Evolutionary conservation across 371 early-diverging fungal species (phyloP).

Genomic region (Amoeboradix gromovi): DNA sequence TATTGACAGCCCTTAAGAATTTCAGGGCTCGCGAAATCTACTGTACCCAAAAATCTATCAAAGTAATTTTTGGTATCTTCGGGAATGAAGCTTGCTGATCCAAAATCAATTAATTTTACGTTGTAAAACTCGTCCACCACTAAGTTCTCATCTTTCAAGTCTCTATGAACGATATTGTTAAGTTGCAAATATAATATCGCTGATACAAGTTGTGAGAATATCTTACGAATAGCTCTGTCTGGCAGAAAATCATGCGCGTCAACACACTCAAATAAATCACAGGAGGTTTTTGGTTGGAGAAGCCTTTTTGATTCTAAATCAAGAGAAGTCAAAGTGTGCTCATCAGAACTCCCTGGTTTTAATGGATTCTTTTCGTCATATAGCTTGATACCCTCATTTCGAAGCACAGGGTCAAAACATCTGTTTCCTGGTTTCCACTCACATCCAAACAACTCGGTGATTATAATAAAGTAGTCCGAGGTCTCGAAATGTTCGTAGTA

Average conservation of each 20-base stretch:
- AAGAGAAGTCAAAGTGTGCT: constrained; percentile 1
- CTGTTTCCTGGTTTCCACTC: constrained; percentile 6
- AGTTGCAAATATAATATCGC: constrained; percentile 29
- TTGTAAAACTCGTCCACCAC: constrained; percentile 32
- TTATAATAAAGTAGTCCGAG: constrained; percentile 28
- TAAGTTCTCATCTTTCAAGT: constrained; percentile 43
- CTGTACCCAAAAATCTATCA: constrained; percentile 11
- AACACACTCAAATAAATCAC: constrained; percentile 7
- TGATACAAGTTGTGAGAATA: constrained; percentile 36
- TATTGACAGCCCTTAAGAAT: constrained; percentile 35
- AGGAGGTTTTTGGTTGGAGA: constrained; percentile 1
- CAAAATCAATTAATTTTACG: constrained; percentile 54
- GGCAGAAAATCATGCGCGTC: constrained; percentile 3
- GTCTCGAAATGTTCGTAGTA: constrained; percentile 36
- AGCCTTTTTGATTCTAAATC: constrained; percentile 1
- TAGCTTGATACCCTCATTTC: constrained; percentile 1
- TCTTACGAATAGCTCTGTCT: constrained; percentile 6
- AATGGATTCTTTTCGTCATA: not conserved
- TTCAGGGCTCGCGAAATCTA: constrained; percentile 24
- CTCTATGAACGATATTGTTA: constrained; percentile 17
- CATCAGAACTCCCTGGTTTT: not conserved
- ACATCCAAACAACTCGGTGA: constrained; percentile 48
- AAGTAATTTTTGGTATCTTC: constrained; percentile 1
- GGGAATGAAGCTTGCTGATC: constrained; percentile 25
- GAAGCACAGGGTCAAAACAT: not conserved